phyloP scores from a whole-genome alignment of 805 yeast genomes.

The Wickerhamiella hasegawae region DNA sequence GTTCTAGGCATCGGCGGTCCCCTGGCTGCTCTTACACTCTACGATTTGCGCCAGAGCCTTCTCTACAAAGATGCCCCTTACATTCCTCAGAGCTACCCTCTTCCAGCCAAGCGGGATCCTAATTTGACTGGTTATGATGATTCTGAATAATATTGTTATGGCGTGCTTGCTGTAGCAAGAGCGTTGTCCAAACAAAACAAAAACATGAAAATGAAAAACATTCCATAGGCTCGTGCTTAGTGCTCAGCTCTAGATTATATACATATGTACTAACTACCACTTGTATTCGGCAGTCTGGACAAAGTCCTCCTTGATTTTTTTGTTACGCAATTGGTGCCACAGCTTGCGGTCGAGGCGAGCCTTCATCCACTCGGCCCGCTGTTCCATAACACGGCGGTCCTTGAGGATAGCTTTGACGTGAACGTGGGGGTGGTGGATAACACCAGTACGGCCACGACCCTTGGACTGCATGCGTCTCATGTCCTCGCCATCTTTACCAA shows the following conservation, averaged over 20 bases:
- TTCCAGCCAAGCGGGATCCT: slow-evolving; percentile 14
- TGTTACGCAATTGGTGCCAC: slow-evolving; percentile 23
- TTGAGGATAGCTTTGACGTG: slow-evolving; percentile 69
- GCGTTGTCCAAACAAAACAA: too few species aligned
- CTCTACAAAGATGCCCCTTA: slow-evolving; percentile 50
- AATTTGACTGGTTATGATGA: slow-evolving; percentile 23
- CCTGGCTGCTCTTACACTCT: slow-evolving; percentile 36
- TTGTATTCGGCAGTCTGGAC: slow-evolving; percentile 20
- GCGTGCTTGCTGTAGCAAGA: too few species aligned
- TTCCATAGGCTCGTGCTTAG: too few species aligned
- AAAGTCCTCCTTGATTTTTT: slow-evolving; percentile 25
- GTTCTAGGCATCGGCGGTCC: slow-evolving; percentile 56
- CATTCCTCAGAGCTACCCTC: slow-evolving; percentile 37
- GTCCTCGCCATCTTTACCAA: slow-evolving; percentile 76
- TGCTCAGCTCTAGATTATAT: too few species aligned
- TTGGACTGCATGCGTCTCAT: slow-evolving; percentile 57
- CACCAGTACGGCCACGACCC: slow-evolving; percentile 83
- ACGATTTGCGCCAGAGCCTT: slow-evolving; percentile 57
- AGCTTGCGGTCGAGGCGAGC: slow-evolving; percentile 37
- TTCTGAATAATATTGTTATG: too few species aligned
- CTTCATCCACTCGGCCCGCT: slow-evolving; percentile 29
- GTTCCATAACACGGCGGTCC: slow-evolving; percentile 45
- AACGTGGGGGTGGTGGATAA: slow-evolving; percentile 56
- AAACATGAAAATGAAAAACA: too few species aligned
- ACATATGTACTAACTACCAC: too few species aligned